phyloP scores from a whole-genome alignment of 305 asterid genomes.

The Solanum hybrid region DNA sequence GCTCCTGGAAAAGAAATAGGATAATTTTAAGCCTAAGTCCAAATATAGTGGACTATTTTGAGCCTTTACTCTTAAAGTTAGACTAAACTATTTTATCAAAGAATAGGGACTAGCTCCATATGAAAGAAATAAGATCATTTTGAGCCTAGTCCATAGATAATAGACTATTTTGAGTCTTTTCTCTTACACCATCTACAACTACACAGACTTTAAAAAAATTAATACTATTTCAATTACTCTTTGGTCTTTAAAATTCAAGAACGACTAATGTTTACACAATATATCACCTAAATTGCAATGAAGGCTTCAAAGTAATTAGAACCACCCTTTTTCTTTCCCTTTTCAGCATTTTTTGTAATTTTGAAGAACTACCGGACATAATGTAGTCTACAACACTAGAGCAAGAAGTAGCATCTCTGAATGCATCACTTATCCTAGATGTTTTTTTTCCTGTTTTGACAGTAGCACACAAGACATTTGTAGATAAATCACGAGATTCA shows the following conservation, averaged over 20 bases:
- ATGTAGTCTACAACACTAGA: not conserved
- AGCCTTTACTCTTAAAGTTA: too few species aligned
- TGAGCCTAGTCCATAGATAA: not conserved
- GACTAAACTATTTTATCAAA: too few species aligned
- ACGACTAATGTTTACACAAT: not conserved
- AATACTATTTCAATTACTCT: not conserved
- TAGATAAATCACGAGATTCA: not conserved
- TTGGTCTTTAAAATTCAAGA: not conserved
- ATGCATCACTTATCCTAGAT: not conserved
- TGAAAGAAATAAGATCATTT: not conserved
- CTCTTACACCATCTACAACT: not conserved
- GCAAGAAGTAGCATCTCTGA: not conserved
- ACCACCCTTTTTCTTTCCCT: not conserved
- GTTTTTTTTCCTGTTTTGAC: not conserved
- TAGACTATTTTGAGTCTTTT: not conserved
- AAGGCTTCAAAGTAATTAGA: not conserved
- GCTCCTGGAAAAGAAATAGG: too few species aligned
- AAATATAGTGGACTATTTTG: too few species aligned
- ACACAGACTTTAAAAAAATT: not conserved
- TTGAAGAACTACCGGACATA: not conserved
- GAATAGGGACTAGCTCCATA: not conserved
- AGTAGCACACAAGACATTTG: not conserved
- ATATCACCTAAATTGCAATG: not conserved
- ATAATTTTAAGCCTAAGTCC: too few species aligned
- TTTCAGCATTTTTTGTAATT: not conserved